phyloP scores from a whole-genome alignment of 2,329 filamentous ascomycete genomes.

The Neopestalotiopsis sp. region DNA sequence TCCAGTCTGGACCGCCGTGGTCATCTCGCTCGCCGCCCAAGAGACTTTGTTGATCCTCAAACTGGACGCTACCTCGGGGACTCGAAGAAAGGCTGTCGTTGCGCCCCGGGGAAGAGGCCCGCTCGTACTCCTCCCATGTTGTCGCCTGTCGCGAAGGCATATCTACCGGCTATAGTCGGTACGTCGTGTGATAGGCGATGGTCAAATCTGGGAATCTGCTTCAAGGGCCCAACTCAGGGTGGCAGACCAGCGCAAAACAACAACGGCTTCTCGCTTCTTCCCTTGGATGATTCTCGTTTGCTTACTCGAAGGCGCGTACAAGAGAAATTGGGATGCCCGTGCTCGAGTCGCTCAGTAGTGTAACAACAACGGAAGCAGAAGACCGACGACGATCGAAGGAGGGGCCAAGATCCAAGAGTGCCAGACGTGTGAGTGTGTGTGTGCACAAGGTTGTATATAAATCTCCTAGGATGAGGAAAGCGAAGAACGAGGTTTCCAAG shows the following conservation, averaged over 20 bases:
- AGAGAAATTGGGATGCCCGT: background rate
- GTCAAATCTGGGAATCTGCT: background rate
- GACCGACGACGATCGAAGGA: background rate
- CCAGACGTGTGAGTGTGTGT: background rate
- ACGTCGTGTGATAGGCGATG: background rate
- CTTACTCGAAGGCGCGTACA: background rate
- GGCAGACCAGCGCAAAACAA: background rate
- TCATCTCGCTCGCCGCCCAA: constrained; percentile 46
- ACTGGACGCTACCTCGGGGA: constrained; percentile 47
- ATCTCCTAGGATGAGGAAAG: background rate
- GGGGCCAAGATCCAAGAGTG: background rate
- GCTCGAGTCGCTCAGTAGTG: background rate
- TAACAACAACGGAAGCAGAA: background rate
- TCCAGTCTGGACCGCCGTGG: constrained; percentile 38
- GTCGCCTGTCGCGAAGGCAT: constrained; percentile 33
- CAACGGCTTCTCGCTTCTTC: background rate
- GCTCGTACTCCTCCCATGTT: constrained; percentile 54
- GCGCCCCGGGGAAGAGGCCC: constrained; percentile 44
- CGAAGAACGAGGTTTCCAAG: background rate
- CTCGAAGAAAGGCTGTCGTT: constrained; percentile 46
- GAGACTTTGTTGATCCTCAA: constrained; percentile 50
- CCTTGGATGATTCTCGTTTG: background rate
- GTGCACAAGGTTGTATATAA: background rate
- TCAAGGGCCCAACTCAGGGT: background rate
- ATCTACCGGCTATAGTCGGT: background rate